Percentiles rank a stretch among this genome's conserved stretches.
phyloP scores from a whole-genome alignment of 148 eudicot genomes.

The Silene uniflora region DNA sequence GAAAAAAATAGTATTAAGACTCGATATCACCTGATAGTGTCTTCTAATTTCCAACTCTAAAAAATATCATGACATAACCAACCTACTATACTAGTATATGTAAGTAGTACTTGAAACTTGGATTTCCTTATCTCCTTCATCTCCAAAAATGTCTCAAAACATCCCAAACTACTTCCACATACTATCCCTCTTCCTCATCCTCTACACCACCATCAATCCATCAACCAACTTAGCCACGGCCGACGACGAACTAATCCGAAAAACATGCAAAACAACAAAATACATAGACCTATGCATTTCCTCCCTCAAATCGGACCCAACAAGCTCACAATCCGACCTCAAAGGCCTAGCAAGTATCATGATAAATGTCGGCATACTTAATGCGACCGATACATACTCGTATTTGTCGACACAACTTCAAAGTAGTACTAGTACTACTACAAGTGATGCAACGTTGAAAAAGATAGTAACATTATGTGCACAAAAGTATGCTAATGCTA shows the following conservation, averaged over 20 bases:
- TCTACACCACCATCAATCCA: neutral
- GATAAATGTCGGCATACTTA: conserved; percentile 46
- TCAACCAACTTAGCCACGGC: conserved; percentile 13
- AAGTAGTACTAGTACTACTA: neutral
- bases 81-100: too few relatives aligned
- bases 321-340: conserved; percentile 53
- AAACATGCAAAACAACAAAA: conserved; percentile 63
- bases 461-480: conserved; percentile 53
- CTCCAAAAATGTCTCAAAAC: neutral
- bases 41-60: too few relatives aligned
- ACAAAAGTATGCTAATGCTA: conserved; percentile 46
- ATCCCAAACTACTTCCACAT: neutral
- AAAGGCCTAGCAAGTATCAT: conserved; percentile 67
- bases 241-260: conserved; percentile 46
- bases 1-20: too few relatives aligned
- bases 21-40: too few relatives aligned
- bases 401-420: conserved; percentile 50
- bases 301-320: conserved; percentile 52
- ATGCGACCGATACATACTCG: conserved; percentile 50
- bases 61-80: too few relatives aligned
- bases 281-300: conserved; percentile 65
- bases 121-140: neutral
- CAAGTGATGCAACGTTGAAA: conserved; percentile 31
- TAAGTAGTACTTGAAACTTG: neutral
- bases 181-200: neutral